Evolutionary conservation across 1,284 basidiomycete species (phyloP).

Genomic region (Inonotus obliquus): DNA sequence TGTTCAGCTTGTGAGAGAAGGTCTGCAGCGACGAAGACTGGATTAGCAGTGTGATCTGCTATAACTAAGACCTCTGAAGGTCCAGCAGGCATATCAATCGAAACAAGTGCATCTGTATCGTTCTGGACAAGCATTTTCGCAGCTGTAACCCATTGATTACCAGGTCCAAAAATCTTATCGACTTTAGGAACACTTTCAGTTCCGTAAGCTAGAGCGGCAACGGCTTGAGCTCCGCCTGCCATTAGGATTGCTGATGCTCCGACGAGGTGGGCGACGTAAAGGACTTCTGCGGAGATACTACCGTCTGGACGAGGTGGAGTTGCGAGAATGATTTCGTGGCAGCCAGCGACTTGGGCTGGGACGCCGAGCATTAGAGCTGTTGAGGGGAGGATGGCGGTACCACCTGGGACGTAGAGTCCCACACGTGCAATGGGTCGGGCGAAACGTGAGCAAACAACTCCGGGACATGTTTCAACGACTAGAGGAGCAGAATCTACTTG

Average conservation of each 20-base stretch:
- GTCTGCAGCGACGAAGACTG: constrained; percentile 94
- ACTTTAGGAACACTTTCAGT: constrained; percentile 97
- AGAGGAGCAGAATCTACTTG: constrained; percentile 73
- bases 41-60: constrained; percentile 82
- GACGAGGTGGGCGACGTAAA: constrained; percentile 88
- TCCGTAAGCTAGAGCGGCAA: constrained; percentile 97
- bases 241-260: constrained; percentile 87
- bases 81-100: constrained; percentile 99
- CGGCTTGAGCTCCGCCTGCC: constrained; percentile 95
- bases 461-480: constrained; percentile 95
- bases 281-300: constrained; percentile 88
- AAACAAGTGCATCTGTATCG: constrained; percentile 94
- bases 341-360: constrained; percentile 96
- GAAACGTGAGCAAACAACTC: constrained; percentile 93
- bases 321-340: constrained; percentile 88
- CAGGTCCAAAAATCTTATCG: constrained; percentile 98
- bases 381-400: constrained; percentile 93
- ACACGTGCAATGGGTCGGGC: constrained; percentile 92
- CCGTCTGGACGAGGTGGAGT: constrained; percentile 93
- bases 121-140: constrained; percentile 99
- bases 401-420: constrained; percentile 96
- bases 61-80: constrained; percentile 96
- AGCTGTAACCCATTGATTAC: constrained; percentile 99
- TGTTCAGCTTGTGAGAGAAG: constrained; percentile 97
- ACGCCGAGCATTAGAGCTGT: constrained; percentile 98